phyloP scores from a whole-genome alignment of 2,329 filamentous ascomycete species.

The Hymenoscyphus fraxineus region DNA sequence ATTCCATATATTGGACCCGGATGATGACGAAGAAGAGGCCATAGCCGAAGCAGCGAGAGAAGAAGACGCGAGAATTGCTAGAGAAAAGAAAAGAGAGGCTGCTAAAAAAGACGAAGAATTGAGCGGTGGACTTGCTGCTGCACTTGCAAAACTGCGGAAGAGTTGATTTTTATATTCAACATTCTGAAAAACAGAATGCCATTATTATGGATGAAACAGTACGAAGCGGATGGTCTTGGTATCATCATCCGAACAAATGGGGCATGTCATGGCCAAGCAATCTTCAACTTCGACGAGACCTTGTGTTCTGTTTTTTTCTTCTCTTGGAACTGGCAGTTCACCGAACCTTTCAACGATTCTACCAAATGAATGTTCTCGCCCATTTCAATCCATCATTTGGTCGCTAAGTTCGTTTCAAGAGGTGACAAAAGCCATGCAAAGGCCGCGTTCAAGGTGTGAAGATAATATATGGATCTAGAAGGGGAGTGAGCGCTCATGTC shows the following conservation, averaged over 20 bases:
- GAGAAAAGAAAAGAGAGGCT: conserved; percentile 24
- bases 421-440: too few relatives aligned
- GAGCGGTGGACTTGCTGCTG: conserved; percentile 56
- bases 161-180: not conserved
- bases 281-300: not conserved
- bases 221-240: not conserved
- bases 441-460: too few relatives aligned
- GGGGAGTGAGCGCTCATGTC: too few relatives aligned
- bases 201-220: not conserved
- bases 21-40: conserved; percentile 44
- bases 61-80: conserved; percentile 37
- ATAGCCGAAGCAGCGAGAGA: conserved; percentile 47
- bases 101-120: conserved; percentile 42
- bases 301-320: not conserved
- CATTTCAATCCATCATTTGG: not conserved
- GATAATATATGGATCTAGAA: too few relatives aligned
- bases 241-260: not conserved
- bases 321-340: not conserved
- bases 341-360: not conserved
- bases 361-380: not conserved
- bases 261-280: not conserved
- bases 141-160: conserved; percentile 50
- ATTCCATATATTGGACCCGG: conserved; percentile 39
- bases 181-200: not conserved
- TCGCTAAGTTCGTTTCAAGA: too few relatives aligned